Base-by-base conservation (phyloP, 1,284 basidiomycete species). In the Quambalaria eucalypti region DNA sequence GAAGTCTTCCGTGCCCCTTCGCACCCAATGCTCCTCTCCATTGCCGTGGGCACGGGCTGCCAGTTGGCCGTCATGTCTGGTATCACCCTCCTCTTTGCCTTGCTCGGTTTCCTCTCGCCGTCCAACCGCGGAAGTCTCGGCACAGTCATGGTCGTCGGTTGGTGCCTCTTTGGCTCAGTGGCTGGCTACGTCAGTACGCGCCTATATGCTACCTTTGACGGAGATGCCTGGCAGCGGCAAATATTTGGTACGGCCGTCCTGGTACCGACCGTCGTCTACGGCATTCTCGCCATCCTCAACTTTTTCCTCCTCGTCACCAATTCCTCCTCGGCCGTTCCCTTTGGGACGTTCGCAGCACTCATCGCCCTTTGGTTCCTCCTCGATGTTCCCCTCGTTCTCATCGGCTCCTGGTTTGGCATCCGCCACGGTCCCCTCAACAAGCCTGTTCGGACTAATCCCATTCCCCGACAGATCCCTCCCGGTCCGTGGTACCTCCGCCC, bases 91-190 rank as follows among this genome's bases (percentile, higher is more conserved):
- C 85, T 96, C 2, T 98, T 97, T 74, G 93, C 93, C 1, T 80
- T 96, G n/a, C 78, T 97, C 50, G 93, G 93, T n/a, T 96, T 97
- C 80, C 80, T 97, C 39, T 93, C 89, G 1, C 93, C 93, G 1
- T 91, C 90, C 14, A 96, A 96, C 73, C 85, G 93, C 38, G 93
- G 93, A 30, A 87, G 89, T 6, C 82, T 98, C 10, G 90, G 89
- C 0, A 96, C 92, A 1, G 88, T 97, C 46, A 91, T 98, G 85
- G 86, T 97, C 79, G 84, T 97, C 23, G 89, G 85, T 71, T 97
- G 90, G 90, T 89, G 90, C 0, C 80, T 96, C 61, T 97, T 97
- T 69, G 90, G 90, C 76, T 79, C 82, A 86, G 80, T 97, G 52
- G 85, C 88, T 16, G 93, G 93, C 30, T 97, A 95, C 76, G 80